Base-by-base conservation (phyloP, 768 basidiomycete genomes). In the Panaeolus papilionaceus region DNA sequence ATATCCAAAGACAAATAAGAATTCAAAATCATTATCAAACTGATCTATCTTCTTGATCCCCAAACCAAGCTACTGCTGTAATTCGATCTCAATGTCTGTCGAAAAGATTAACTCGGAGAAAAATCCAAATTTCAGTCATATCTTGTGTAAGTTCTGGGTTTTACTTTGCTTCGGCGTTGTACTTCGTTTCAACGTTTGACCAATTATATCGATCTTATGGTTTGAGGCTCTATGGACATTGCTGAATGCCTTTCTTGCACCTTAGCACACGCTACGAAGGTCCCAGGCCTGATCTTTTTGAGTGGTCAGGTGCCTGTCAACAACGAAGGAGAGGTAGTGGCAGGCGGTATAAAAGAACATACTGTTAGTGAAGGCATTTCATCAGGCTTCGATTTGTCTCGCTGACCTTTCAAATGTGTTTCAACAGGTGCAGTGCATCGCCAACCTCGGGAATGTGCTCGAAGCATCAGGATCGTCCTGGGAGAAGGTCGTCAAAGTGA, bases 251-350 rank as follows among this genome's bases (percentile, higher is more conserved):
- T 49, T 49, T 47, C 12, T 28, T 38, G 61, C 23, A 10, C 38
- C 18, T 28, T 69, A 88, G 86, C 86, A 12, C 86, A 87, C 78
- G 86, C 85, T 16, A 84, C 83, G 14, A 89, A 88, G 73, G 80
- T 84, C 12, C 83, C 85, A 1, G 87, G 88, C 6, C 74, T 89
- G 61, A 84, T 89, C 68, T 90, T 89, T 74, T 77, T 89, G 45
- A 89, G 87, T 67, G 89, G 88, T 4, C 87, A 88, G 74, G 84
- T 83, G 6, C 89, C 89, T 0, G 81, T 83, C 12, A 85, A 84
- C 69, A 77, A 74, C 64, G 74, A 80, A 45, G 87, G 85, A 16
- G 79, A 81, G 16, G 70, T 87, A n/a, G 83, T 88, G 14, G 73
- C 73, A 28, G 88, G 88, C n/a, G 87, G 84, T 7, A 83, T 90